Evolutionary conservation across 1,284 basidiomycete genomes (phyloP), one percentile per base, ranked within the genome.

Genomic region (Boletellus deceptivus): DNA sequence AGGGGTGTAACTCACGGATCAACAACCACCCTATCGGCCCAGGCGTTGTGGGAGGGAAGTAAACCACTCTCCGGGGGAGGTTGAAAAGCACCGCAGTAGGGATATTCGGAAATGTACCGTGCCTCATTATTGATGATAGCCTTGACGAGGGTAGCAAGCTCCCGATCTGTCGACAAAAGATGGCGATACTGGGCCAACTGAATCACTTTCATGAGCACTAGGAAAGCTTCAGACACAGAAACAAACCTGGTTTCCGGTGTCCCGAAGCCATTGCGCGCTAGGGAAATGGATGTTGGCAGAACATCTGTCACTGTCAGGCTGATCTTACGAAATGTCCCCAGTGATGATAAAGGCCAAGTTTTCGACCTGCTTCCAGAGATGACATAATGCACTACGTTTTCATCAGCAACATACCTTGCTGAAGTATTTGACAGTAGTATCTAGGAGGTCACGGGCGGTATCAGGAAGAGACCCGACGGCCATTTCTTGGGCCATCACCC

Each of bases 81-180:
- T 57, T 89, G 86, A 69, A 89, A 89, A 17, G 86, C 77, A 35
- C 86, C 72, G 71, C 86, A 89, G 62, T 89, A 89, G 1, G 87
- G 87, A 61, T 84, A 82, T 57, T 84, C 68, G 4, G 83, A 73
- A 18, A 89, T 80, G 64, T 89, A 89, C 39, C 85, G 78, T 16
- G 86, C 84, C 66, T 89, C 86, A 46, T 83, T 88, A 59, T 89
- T 86, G 58, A 89, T 87, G 43, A 89, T 81, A 8, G 83, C 86
- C 61, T 83, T 87, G 40, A 87, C 82, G 4, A 89, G 70, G 2
- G 76, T 74, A 2, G 82, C 80, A 14, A 89, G 74, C 41, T 83
- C 72, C 17, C 67, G 67, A 63, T 89, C 87, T 18, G 72, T 63
- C 1, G 76, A 66, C 9, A 88, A 70, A 13, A 89, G 72, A 11